Evolutionary conservation across 2,329 filamentous ascomycete species (phyloP).

Genomic region (Stachybotrys chartarum): DNA sequence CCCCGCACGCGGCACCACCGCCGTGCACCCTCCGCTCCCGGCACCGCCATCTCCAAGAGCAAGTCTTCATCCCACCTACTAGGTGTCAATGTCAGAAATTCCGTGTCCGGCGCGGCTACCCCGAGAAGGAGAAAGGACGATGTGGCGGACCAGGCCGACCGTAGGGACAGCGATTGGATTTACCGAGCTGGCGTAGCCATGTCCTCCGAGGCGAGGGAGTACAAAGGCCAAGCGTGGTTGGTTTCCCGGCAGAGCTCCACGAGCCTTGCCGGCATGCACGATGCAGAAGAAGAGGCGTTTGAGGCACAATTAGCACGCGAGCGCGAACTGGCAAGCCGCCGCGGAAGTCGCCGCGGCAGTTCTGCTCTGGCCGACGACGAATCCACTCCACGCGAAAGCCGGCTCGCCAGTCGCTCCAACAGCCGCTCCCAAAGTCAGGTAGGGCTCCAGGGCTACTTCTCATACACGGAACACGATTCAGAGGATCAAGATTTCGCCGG

Average conservation of each 20-base stretch:
- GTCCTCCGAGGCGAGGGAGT: slow-evolving; percentile 55
- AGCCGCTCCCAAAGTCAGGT: slow-evolving; percentile 32
- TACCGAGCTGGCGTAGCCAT: slow-evolving; percentile 56
- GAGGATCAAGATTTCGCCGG: slow-evolving; percentile 37
- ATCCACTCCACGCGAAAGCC: slow-evolving; percentile 32
- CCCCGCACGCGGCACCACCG: slow-evolving; percentile 39
- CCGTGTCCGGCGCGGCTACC: slow-evolving; percentile 22
- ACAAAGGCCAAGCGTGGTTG: slow-evolving; percentile 63
- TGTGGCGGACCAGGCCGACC: slow-evolving; percentile 24
- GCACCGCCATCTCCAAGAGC: slow-evolving; percentile 44
- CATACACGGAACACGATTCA: background rate
- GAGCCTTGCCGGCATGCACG: slow-evolving; percentile 45
- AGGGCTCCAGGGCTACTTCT: slow-evolving; percentile 10
- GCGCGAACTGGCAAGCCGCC: slow-evolving; percentile 39
- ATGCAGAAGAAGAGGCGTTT: slow-evolving; percentile 45
- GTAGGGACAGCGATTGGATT: slow-evolving; percentile 56
- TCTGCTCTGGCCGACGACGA: slow-evolving; percentile 28
- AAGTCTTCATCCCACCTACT: slow-evolving; percentile 55
- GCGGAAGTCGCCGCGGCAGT: slow-evolving; percentile 40
- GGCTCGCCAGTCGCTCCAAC: slow-evolving; percentile 39
- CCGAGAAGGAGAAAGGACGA: slow-evolving; percentile 26
- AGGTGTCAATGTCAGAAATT: slow-evolving; percentile 13
- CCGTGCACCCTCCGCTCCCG: slow-evolving; percentile 29
- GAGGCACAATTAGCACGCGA: slow-evolving; percentile 45
- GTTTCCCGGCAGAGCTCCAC: slow-evolving; percentile 59